These are phyloP conservation scores for Lepidopterella palustris DNA, from an alignment of 495 filamentous ascomycete genomes.

Conservation along the genomic window DNA sequence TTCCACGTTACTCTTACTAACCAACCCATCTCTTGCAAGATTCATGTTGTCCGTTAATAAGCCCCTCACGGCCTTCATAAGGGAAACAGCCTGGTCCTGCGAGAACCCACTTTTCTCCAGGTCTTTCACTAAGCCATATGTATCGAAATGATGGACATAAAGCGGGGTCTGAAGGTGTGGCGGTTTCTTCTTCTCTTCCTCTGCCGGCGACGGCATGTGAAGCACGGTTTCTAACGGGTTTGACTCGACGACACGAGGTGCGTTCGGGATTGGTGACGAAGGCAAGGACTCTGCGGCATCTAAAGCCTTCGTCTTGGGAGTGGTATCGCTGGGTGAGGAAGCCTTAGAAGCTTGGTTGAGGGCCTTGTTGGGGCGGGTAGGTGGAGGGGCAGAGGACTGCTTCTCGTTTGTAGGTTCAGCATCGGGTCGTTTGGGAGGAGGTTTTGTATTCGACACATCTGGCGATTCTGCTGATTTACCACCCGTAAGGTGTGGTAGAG, in stretches of 20 bases:
- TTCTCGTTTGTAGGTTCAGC: slow-evolving; percentile 20
- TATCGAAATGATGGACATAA: slow-evolving; percentile 96
- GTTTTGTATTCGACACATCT: neutral
- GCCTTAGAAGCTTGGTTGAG: neutral
- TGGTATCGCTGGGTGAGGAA: slow-evolving; percentile 10
- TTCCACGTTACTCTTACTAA: slow-evolving; percentile 72
- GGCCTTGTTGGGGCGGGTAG: neutral
- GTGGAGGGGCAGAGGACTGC: neutral
- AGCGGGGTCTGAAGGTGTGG: slow-evolving; percentile 65
- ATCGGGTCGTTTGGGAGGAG: neutral
- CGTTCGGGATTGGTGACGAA: slow-evolving; percentile 22
- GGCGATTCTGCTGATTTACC: neutral
- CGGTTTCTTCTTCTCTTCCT: slow-evolving; percentile 46
- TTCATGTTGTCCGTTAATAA: slow-evolving; percentile 73
- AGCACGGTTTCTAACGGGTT: slow-evolving; percentile 62
- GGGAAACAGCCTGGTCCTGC: slow-evolving; percentile 59
- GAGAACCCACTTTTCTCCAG: slow-evolving; percentile 65
- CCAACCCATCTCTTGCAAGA: slow-evolving; percentile 65
- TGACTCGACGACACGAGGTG: slow-evolving; percentile 15
- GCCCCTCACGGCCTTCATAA: slow-evolving; percentile 81
- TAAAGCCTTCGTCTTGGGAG: slow-evolving; percentile 13
- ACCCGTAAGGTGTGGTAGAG: slow-evolving; percentile 34
- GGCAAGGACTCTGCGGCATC: slow-evolving; percentile 12
- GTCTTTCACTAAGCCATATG: slow-evolving; percentile 74
- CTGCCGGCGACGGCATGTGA: slow-evolving; percentile 49